Base-by-base conservation (phyloP, 805 yeast species). In the Zygosaccharomyces lentus region DNA sequence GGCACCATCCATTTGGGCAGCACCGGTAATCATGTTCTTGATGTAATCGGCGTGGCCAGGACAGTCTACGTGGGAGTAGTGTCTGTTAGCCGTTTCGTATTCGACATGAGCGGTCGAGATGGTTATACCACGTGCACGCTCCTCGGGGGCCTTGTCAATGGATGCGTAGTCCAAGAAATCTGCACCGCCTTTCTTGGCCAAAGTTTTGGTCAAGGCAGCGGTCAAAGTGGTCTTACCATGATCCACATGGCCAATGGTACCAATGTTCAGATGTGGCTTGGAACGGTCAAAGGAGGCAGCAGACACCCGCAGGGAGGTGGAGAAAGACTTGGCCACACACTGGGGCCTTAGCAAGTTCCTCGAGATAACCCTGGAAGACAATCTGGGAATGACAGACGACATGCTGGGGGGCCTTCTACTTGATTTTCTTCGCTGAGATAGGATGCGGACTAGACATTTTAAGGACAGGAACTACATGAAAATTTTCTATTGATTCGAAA, bases 1-100 rank as follows among this genome's bases (percentile, higher is more conserved):
- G 58, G 97, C 98, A 78, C 98, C 97, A 71, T 91, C 98, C 97
- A 90, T 90, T 72, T 91, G 96, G 62, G 98, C 96, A 63, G 98
- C 97, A 83, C 98, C 98, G 57, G 96, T 88, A 71, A 91, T 91
- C 98, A 91, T 91, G 74, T 91, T 91, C 78, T 91, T 91, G 74
- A 91, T 91, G 74, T 90, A 91, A 78, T 91, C 98, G 56, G 95
- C 93, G 80, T 91, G 98, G 65, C 98, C 98, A 46, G 97, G 97
- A 69, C 96, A 88, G 78, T 90, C 98, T 58, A 90, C 96, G 70
- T 90, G 97, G 60, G 98, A 91, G 66, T 90, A 90, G 72, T 91
- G 98, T 74, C 97, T 85, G 69, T 84, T 87, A 25, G 74, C 88
- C 53, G 98, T 91, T 72, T 88, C 95, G 73, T 90, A 91, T 74